phyloP scores from a whole-genome alignment of 306 rosid genomes.

The Trifolium subterraneum region DNA sequence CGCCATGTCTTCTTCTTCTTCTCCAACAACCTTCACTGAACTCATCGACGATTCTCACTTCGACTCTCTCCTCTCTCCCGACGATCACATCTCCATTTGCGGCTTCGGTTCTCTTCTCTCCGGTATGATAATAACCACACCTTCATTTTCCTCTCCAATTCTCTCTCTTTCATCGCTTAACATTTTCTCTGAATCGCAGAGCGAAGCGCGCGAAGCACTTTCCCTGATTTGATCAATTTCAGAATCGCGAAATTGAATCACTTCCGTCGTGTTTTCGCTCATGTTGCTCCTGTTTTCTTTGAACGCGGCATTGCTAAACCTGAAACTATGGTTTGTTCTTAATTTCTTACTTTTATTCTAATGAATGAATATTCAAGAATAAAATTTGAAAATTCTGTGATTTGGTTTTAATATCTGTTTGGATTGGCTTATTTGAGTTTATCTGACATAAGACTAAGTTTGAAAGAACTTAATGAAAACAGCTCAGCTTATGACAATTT shows the following conservation, averaged over 20 bases:
- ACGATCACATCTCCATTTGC: conserved; percentile 71
- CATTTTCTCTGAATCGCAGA: conserved; percentile 46
- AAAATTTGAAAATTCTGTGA: background rate
- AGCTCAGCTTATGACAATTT: too few species aligned
- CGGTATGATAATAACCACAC: conserved; percentile 37
- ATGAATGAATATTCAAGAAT: background rate
- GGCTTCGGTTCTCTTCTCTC: conserved; percentile 95
- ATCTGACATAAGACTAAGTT: too few species aligned
- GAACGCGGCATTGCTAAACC: conserved; percentile 95
- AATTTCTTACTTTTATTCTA: background rate
- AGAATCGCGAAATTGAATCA: conserved; percentile 66
- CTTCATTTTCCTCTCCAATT: background rate
- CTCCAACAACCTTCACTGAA: conserved; percentile 43
- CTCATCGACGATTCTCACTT: conserved; percentile 69
- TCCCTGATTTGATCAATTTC: conserved; percentile 82
- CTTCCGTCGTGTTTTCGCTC: conserved; percentile 81
- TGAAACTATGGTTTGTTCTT: conserved; percentile 73
- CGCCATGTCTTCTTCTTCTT: conserved; percentile 50
- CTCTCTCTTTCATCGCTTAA: background rate
- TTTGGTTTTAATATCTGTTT: too few species aligned
- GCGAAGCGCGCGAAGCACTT: conserved; percentile 89
- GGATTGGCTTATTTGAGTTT: too few species aligned
- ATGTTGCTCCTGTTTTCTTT: conserved; percentile 86
- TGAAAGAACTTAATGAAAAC: too few species aligned
- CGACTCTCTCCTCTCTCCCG: conserved; percentile 55